Percentiles rank a stretch among this genome's conserved stretches.
Evolutionary conservation across 768 basidiomycete genomes (phyloP).

Genomic region (Suillus lakei): DNA sequence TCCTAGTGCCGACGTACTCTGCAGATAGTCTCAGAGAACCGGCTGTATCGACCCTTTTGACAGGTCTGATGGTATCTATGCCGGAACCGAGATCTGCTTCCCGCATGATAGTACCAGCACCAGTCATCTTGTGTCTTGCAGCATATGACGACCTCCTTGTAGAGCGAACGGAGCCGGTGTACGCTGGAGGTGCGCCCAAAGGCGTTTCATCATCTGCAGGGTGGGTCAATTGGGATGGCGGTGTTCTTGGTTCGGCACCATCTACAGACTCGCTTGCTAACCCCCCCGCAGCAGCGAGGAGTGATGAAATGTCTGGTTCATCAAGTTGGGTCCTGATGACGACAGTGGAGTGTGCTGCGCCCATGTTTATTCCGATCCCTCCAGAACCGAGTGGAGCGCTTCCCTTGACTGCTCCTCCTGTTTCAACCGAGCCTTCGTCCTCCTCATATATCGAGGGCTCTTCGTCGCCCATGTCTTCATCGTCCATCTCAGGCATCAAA

Average conservation of each 20-base stretch:
- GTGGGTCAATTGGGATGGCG: constrained; percentile 26
- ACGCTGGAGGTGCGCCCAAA: constrained; percentile 74
- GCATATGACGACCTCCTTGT: constrained; percentile 79
- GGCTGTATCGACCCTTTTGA: constrained; percentile 87
- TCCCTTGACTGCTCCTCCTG: constrained; percentile 65
- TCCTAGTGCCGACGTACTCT: constrained; percentile 78
- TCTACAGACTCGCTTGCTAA: constrained; percentile 47
- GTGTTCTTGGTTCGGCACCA: constrained; percentile 43
- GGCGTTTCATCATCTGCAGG: constrained; percentile 32
- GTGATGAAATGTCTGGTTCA: constrained; percentile 47
- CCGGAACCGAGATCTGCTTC: constrained; percentile 88
- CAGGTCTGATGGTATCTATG: constrained; percentile 88
- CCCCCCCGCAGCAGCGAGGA: constrained; percentile 39
- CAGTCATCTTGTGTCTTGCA: constrained; percentile 64
- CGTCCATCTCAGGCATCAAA: constrained; percentile 62
- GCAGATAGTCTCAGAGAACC: constrained; percentile 78
- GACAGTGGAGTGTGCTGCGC: constrained; percentile 73
- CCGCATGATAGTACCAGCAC: constrained; percentile 73
- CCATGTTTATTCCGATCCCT: constrained; percentile 53
- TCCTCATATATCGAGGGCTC: constrained; percentile 43
- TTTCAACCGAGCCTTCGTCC: constrained; percentile 61
- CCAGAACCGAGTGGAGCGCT: constrained; percentile 51
- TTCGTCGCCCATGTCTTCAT: constrained; percentile 54
- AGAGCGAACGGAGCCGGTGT: constrained; percentile 67
- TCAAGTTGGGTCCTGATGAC: constrained; percentile 55